Evolutionary conservation across 345 rosid genomes (phyloP), one percentile per base, ranked within the genome.

Genomic region (Excoecaria agallocha): DNA sequence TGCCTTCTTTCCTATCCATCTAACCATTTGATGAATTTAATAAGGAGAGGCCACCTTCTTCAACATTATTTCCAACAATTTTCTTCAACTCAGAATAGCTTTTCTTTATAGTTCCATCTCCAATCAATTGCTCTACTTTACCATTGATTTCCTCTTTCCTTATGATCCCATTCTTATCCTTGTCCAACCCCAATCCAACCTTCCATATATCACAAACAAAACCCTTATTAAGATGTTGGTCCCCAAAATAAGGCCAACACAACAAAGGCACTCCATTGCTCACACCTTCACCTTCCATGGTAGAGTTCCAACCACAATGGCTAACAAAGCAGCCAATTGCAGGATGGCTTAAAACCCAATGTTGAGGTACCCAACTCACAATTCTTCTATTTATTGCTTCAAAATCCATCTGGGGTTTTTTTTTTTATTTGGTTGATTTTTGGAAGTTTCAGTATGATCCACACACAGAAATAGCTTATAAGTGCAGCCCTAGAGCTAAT

Each of bases 241-340:
- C 92, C 12, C 78, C 80, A 52, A 84, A 84, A 70, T 77, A 79
- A 13, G 92, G 94, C 70, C 86, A 76, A 52, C 91, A 85, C 38
- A 87, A 43, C 81, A 91, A 74, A 5, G 92, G 92, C 19, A 84
- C 68, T 3, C 91, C 92, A 19, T 73, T 83, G 62, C 81, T 66
- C 2, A 80, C 78, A 24, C 87, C 87, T 76, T 91, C 78, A 24
- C 87, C 87, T 76, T 91, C 93, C 68, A 88, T 49, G 52, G 84
- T 79, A 38, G 94, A 88, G 73, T 86, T 89, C 94, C 91, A 88
- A 20, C 92, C 92, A 19, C 89, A 86, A 60, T 86, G 91, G 81
- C 88, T 86, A 52, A 77, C 19, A 38, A 78, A 81, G 64, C 84
- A 81, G 5, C 50, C 77, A 5, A 78, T 25, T 3, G 81, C 49